A percentile compares a stretch with the other conserved stretches of the same genome.
Conservation (phyloP, 108 stramenopile genomes). For the Nannochloropsis oceanica region DNA sequence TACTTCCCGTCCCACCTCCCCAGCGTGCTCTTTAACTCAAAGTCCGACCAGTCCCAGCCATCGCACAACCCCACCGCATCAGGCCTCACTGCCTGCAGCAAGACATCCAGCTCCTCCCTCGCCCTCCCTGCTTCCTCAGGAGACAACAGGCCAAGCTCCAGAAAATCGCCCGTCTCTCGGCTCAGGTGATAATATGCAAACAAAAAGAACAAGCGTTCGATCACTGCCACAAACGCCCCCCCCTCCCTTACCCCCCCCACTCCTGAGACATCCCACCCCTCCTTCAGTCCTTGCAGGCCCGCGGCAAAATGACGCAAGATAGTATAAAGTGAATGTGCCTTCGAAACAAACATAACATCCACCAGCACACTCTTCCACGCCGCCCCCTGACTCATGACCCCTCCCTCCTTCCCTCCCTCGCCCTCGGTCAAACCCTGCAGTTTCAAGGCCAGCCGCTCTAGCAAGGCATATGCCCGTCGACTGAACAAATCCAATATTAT, state of each 20-base stretch:
- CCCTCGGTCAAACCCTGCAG: not conserved
- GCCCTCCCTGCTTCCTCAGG: not conserved
- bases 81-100: not conserved
- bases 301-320: not conserved
- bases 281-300: not conserved
- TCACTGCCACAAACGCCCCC: not conserved
- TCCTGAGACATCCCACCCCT: not conserved
- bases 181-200: not conserved
- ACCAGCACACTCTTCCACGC: not conserved
- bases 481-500: not conserved
- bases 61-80: not conserved
- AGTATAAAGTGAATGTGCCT: not conserved
- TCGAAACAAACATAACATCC: not conserved
- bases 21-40: not conserved
- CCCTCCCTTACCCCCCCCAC: not conserved
- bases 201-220: not conserved
- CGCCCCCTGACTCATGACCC: not conserved
- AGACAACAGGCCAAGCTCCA: not conserved
- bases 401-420: not conserved
- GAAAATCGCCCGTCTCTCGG: not conserved
- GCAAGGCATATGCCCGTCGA: not conserved
- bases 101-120: not conserved
- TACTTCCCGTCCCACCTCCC: not conserved
- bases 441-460: not conserved
- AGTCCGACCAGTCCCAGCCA: not conserved